phyloP scores from a whole-genome alignment of 495 filamentous ascomycete genomes.

The Pseudevernia furfuracea region DNA sequence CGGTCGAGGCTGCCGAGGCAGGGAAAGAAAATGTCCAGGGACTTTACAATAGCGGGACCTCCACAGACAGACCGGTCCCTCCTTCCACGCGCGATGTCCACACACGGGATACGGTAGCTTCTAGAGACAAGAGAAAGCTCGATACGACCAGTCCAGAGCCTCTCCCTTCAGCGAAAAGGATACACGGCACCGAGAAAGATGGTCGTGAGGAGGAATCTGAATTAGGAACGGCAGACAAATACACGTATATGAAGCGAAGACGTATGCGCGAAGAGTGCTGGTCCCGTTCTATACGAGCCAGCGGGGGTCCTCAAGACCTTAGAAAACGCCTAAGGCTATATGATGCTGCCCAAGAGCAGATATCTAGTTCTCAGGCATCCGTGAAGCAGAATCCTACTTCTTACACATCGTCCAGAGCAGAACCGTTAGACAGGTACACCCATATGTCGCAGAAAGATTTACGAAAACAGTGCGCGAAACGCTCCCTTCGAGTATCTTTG shows the following conservation, averaged over 20 bases:
- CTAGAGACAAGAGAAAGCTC: background rate
- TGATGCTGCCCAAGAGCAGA: background rate
- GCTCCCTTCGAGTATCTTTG: background rate
- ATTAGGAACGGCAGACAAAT: background rate
- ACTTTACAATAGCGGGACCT: background rate
- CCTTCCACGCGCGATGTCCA: background rate
- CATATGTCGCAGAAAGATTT: background rate
- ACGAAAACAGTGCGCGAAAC: background rate
- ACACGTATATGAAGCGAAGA: background rate
- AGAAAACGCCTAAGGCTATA: background rate
- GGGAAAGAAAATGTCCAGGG: background rate
- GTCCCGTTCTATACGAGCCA: background rate
- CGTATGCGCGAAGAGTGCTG: background rate
- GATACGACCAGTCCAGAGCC: background rate
- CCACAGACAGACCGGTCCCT: background rate
- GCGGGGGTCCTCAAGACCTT: background rate
- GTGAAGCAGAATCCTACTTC: background rate
- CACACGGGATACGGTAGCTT: background rate
- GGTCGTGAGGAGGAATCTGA: background rate
- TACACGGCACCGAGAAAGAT: background rate
- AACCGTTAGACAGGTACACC: background rate
- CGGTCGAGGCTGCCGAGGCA: background rate
- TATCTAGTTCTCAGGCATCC: background rate
- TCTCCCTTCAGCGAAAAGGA: background rate
- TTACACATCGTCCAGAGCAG: background rate